phyloP scores from a whole-genome alignment of 176 grass and related monocot genomes.

The Melocanna baccifera region DNA sequence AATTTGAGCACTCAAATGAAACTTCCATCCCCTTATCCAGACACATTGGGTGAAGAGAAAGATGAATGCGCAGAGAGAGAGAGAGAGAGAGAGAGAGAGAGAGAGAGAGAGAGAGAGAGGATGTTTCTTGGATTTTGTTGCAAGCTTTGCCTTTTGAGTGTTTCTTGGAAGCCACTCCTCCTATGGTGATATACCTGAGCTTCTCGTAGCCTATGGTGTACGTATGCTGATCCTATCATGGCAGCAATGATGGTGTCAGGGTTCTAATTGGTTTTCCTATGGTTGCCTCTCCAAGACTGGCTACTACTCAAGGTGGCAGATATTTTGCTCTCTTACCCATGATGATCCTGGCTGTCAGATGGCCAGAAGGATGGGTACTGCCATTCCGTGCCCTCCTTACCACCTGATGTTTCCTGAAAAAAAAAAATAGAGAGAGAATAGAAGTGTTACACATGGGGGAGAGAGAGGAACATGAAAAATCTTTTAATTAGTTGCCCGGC shows the following conservation, averaged over 20 bases:
- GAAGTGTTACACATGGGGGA: neutral
- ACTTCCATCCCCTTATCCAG: constrained; percentile 47
- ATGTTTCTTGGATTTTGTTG: constrained; percentile 27
- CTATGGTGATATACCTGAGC: constrained; percentile 9
- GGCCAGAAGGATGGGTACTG: constrained; percentile 72
- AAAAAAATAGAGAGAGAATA: neutral
- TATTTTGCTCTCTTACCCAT: constrained; percentile 43
- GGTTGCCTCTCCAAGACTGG: constrained; percentile 25
- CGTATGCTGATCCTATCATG: constrained; percentile 49
- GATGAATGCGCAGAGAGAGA: neutral
- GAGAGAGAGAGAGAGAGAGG: neutral
- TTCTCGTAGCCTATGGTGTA: constrained; percentile 28
- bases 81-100: neutral
- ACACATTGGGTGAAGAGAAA: constrained; percentile 56
- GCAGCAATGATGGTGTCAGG: constrained; percentile 42
- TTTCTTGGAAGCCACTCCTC: constrained; percentile 54
- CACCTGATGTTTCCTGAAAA: constrained; percentile 66
- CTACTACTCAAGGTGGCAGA: constrained; percentile 13
- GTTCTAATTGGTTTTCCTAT: constrained; percentile 29
- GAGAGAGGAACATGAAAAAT: neutral
- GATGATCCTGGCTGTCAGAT: constrained; percentile 60
- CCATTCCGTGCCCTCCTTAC: constrained; percentile 53
- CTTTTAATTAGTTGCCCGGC: neutral
- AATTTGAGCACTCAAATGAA: constrained; percentile 40
- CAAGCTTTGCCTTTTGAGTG: constrained; percentile 53